phyloP scores from a whole-genome alignment of 2,329 filamentous ascomycete species.

The Nemania sp. region DNA sequence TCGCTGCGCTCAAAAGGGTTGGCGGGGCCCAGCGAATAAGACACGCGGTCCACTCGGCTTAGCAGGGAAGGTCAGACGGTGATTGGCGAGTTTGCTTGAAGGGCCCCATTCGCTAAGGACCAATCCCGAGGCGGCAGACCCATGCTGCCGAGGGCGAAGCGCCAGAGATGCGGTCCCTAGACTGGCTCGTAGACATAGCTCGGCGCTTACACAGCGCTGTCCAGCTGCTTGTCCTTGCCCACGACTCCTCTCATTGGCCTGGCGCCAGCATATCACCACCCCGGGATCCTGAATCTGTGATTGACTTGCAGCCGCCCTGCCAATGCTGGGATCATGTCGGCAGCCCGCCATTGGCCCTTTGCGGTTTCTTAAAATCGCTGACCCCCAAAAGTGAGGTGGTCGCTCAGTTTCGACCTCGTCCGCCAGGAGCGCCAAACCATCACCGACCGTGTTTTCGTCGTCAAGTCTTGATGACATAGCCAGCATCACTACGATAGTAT shows the following conservation, averaged over 20 bases:
- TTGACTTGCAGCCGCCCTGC: slow-evolving; percentile 37
- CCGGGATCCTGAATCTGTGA: slow-evolving; percentile 33
- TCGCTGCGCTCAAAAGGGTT: slow-evolving; percentile 7
- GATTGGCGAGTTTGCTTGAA: slow-evolving; percentile 23
- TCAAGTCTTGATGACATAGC: slow-evolving; percentile 6
- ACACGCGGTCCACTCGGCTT: not conserved
- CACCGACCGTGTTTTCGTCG: not conserved
- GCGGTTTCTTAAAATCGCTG: slow-evolving; percentile 32
- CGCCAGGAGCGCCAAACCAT: too few relatives aligned
- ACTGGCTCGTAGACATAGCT: slow-evolving; percentile 25
- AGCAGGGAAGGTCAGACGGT: not conserved
- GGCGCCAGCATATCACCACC: slow-evolving; percentile 34
- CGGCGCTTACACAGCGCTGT: slow-evolving; percentile 34
- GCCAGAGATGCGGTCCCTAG: slow-evolving; percentile 24
- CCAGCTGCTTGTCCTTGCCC: slow-evolving; percentile 27
- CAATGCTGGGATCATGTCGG: slow-evolving; percentile 20
- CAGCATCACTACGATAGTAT: slow-evolving; percentile 15
- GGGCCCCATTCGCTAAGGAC: slow-evolving; percentile 9
- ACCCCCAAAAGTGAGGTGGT: slow-evolving; percentile 17
- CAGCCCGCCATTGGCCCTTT: too few relatives aligned
- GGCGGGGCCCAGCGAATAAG: slow-evolving; percentile 3
- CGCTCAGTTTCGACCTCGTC: slow-evolving; percentile 20
- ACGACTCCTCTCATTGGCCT: slow-evolving; percentile 36
- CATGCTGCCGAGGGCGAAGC: slow-evolving; percentile 31
- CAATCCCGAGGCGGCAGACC: slow-evolving; percentile 33